These are phyloP conservation scores for Xanthoconium stramineum DNA, from an alignment of 768 basidiomycete species.

Conservation along the genomic window DNA sequence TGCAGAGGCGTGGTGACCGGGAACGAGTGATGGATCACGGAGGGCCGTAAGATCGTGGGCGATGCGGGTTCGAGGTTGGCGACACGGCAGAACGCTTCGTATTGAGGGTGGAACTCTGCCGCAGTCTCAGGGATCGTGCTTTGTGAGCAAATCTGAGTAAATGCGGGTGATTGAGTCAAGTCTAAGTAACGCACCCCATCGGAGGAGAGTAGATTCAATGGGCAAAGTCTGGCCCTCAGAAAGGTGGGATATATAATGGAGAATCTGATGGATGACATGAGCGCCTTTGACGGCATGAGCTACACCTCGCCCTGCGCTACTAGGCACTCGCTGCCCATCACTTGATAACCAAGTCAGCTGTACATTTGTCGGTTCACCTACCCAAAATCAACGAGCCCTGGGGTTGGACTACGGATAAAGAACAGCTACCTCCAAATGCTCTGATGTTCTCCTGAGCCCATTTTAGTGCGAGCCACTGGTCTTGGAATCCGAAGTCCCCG, in stretches of 20 bases:
- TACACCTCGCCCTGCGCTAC: background rate
- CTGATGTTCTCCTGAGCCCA: conserved; percentile 70
- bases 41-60: conserved; percentile 43
- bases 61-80: conserved; percentile 53
- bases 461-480: conserved; percentile 72
- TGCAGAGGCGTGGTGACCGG: conserved; percentile 50
- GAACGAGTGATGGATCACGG: conserved; percentile 32
- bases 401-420: background rate
- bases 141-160: background rate
- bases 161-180: background rate
- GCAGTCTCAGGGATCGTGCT: conserved; percentile 59
- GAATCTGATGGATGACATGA: conserved; percentile 71
- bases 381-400: background rate
- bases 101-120: conserved; percentile 56
- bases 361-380: conserved; percentile 60
- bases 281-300: conserved; percentile 43
- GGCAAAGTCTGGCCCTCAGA: conserved; percentile 56
- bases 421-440: conserved; percentile 57
- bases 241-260: conserved; percentile 66
- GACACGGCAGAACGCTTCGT: conserved; percentile 54
- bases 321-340: background rate
- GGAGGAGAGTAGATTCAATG: conserved; percentile 61
- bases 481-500: conserved; percentile 82
- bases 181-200: conserved; percentile 46
- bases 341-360: conserved; percentile 25